These are phyloP conservation scores for Blastobotrys attinorum DNA, from an alignment of 805 yeast genomes.

Conservation along the genomic window DNA sequence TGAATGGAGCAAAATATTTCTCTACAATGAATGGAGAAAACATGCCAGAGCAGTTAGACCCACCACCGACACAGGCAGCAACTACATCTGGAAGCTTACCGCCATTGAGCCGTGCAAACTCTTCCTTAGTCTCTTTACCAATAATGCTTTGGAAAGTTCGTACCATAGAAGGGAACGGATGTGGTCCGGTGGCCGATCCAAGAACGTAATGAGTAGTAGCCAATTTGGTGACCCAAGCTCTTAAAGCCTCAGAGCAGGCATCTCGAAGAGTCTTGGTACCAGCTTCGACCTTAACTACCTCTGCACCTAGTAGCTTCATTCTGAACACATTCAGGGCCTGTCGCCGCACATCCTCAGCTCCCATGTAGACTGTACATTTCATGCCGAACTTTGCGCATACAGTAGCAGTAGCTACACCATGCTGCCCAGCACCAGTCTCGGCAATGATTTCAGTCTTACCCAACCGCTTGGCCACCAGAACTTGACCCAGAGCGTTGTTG, in stretches of 20 bases:
- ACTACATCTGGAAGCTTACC: conserved; percentile 88
- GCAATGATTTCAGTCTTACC: conserved; percentile 41
- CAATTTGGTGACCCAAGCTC: conserved; percentile 88
- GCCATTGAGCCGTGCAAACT: conserved; percentile 67
- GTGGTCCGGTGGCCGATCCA: conserved; percentile 99
- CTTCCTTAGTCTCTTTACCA: conserved; percentile 90
- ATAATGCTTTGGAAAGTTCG: conserved; percentile 97
- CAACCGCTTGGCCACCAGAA: conserved; percentile 35
- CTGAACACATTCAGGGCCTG: conserved; percentile 97
- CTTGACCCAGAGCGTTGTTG: conserved; percentile 41
- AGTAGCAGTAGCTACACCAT: conserved; percentile 46
- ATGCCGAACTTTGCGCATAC: conserved; percentile 61
- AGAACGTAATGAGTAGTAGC: conserved; percentile 87
- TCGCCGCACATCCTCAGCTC: conserved; percentile 98
- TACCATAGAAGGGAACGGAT: conserved; percentile 96
- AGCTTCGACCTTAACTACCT: conserved; percentile 84
- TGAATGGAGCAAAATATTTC: conserved; percentile 5
- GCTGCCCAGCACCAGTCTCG: conserved; percentile 46
- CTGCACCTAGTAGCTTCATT: conserved; percentile 94
- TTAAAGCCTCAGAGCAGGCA: conserved; percentile 95
- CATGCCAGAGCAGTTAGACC: conserved; percentile 94
- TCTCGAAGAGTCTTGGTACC: conserved; percentile 97
- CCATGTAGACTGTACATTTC: conserved; percentile 94
- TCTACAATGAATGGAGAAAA: conserved; percentile 91
- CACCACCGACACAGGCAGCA: conserved; percentile 99